These are phyloP conservation scores for Lithocarpus polystachyus DNA, from an alignment of 306 rosid genomes.

Conservation along the genomic window DNA sequence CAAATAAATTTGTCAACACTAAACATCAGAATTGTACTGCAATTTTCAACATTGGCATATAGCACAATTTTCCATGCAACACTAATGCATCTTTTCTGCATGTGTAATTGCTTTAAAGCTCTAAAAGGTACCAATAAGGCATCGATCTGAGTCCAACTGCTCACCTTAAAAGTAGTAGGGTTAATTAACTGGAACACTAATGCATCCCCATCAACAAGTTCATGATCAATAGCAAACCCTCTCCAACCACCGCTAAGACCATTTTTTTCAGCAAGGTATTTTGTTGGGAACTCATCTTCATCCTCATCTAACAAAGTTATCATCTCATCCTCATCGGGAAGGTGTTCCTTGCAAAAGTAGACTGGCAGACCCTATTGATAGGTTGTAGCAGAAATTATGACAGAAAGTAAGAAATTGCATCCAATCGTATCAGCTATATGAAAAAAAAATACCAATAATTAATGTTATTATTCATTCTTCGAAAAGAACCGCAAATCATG, in stretches of 20 bases:
- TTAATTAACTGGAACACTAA: conserved; percentile 52
- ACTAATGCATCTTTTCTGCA: neutral
- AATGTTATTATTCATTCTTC: neutral
- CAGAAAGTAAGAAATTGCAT: neutral
- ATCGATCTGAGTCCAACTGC: neutral
- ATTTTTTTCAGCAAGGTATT: conserved; percentile 36
- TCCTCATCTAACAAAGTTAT: conserved; percentile 44
- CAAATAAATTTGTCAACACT: too few species aligned
- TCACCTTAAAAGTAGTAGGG: conserved; percentile 54
- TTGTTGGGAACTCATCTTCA: conserved; percentile 31
- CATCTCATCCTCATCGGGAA: conserved; percentile 29
- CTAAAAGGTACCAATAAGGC: neutral
- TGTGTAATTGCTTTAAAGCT: neutral
- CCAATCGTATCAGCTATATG: neutral
- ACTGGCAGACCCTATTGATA: conserved; percentile 40
- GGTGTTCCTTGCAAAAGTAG: conserved; percentile 44
- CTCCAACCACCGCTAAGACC: conserved; percentile 65
- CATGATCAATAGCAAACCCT: conserved; percentile 55
- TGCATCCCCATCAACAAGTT: conserved; percentile 64
- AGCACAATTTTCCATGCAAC: too few species aligned
- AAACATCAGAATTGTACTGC: too few species aligned
- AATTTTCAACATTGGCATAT: too few species aligned
- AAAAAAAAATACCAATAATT: neutral
- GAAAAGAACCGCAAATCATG: neutral
- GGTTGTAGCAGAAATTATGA: neutral